phyloP scores from a whole-genome alignment of 768 basidiomycete species.

The Amanita pallidorosea region DNA sequence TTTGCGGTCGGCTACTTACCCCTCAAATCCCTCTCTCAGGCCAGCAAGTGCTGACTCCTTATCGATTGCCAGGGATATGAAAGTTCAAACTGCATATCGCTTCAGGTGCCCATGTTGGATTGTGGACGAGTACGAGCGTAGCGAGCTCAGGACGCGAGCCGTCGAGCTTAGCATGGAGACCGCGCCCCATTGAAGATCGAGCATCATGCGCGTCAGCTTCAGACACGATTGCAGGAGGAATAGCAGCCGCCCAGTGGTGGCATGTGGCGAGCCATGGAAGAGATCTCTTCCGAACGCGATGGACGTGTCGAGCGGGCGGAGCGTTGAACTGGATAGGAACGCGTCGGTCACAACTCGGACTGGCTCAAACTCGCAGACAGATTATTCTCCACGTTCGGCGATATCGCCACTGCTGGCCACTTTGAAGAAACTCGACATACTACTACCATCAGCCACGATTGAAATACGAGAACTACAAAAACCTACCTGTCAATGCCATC shows the following conservation, averaged over 20 bases:
- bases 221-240: conserved; percentile 61
- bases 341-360: conserved; percentile 57
- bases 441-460: no score
- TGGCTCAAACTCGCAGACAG: conserved; percentile 54
- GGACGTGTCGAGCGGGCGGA: conserved; percentile 68
- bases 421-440: no score
- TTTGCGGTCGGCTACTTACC: conserved; percentile 17
- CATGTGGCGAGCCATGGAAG: conserved; percentile 47
- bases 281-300: conserved; percentile 53
- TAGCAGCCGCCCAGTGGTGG: conserved; percentile 49
- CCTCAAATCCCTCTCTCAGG: conserved; percentile 32
- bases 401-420: no score
- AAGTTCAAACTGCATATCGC: conserved; percentile 72
- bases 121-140: conserved; percentile 55
- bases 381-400: conserved; percentile 38
- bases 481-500: no score
- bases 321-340: conserved; percentile 67
- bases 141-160: conserved; percentile 56
- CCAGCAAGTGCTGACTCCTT: conserved; percentile 79
- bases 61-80: conserved; percentile 72
- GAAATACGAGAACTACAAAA: no score
- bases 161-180: conserved; percentile 43
- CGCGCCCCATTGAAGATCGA: conserved; percentile 46
- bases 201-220: conserved; percentile 45
- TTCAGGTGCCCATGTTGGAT: conserved; percentile 64